These are phyloP conservation scores for Yarrowia osloensis DNA, from an alignment of 805 yeast genomes.

Conservation along the genomic window DNA sequence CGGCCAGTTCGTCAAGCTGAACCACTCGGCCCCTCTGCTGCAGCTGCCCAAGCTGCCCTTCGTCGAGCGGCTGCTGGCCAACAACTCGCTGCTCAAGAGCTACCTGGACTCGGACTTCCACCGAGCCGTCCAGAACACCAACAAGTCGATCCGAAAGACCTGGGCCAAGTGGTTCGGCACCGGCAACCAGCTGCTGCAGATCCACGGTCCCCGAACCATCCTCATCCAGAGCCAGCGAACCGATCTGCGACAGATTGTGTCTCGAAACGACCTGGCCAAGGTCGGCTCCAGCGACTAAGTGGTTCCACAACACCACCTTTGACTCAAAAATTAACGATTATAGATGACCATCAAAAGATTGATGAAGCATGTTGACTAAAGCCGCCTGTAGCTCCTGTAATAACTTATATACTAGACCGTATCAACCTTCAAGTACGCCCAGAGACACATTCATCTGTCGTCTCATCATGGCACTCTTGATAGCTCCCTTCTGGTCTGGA, in stretches of 20 bases:
- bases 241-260: conserved; percentile 16
- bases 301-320: not conserved
- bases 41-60: conserved; percentile 27
- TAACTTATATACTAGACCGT: not conserved
- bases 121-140: conserved; percentile 8
- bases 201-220: conserved; percentile 29
- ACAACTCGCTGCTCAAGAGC: conserved; percentile 18
- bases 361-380: not conserved
- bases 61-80: conserved; percentile 20
- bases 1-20: not conserved
- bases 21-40: conserved; percentile 12
- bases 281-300: conserved; percentile 2
- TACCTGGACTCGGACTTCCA: conserved; percentile 29
- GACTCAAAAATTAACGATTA: conserved; percentile 18
- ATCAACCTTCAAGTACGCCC: not conserved
- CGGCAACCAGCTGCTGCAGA: conserved; percentile 20
- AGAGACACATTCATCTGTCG: conserved; percentile 5
- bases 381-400: not conserved
- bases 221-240: conserved; percentile 29
- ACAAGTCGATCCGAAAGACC: conserved; percentile 16
- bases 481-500: not conserved
- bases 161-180: conserved; percentile 30
- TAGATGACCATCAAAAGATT: conserved; percentile 17
- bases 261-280: conserved; percentile 22
- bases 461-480: not conserved